Conservation (phyloP, 345 rosid species). For the Melaleuca alternifolia region DNA sequence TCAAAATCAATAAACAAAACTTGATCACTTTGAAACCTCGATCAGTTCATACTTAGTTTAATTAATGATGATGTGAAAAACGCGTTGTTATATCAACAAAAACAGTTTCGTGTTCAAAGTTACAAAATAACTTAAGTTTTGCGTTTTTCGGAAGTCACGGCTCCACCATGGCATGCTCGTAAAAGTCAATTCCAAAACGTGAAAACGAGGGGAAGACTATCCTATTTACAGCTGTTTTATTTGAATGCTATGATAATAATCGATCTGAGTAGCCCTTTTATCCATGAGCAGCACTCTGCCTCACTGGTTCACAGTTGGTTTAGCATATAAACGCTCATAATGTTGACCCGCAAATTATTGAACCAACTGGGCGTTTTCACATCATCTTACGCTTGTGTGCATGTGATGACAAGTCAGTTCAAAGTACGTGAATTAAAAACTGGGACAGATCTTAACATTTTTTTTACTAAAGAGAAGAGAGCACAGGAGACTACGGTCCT, state of each 20-base stretch:
- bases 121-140: not conserved
- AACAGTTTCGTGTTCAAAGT: not conserved
- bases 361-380: not conserved
- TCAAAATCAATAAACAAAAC: not conserved
- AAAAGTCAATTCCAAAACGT: not conserved
- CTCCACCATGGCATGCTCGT: not conserved
- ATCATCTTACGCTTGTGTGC: not conserved
- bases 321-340: not conserved
- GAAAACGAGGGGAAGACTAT: not conserved
- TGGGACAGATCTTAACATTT: conserved; percentile 13
- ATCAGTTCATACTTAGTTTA: not conserved
- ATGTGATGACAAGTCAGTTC: not conserved
- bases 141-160: not conserved
- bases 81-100: not conserved
- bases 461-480: not conserved
- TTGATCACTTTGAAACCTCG: not conserved
- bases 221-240: not conserved
- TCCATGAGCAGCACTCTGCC: not conserved
- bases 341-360: not conserved
- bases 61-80: not conserved
- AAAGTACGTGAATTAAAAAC: not conserved
- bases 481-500: not conserved
- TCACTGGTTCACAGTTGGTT: not conserved
- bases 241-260: not conserved
- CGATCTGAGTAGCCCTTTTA: not conserved